These are phyloP conservation scores for Fusarium fracticaudum DNA, from an alignment of 2,329 filamentous ascomycete species.

Conservation along the genomic window DNA sequence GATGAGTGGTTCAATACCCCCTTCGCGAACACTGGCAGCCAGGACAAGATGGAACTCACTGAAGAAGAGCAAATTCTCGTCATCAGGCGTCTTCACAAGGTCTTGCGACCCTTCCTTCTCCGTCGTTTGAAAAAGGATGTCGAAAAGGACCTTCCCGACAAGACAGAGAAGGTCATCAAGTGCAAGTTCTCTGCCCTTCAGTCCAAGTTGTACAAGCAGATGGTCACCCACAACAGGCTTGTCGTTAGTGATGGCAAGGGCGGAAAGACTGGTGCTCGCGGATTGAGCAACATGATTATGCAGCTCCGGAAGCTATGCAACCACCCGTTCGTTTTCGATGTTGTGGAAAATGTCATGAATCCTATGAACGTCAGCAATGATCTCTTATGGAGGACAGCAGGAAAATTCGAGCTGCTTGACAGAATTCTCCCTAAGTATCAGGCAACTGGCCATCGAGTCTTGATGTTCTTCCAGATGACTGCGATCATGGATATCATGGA, in stretches of 20 bases:
- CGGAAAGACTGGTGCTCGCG: slow-evolving; percentile 91
- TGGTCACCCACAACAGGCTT: slow-evolving; percentile 94
- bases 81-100: slow-evolving; percentile 97
- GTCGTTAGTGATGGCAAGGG: slow-evolving; percentile 95
- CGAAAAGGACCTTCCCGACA: slow-evolving; percentile 97
- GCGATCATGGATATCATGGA: slow-evolving; percentile 99
- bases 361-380: slow-evolving; percentile 89
- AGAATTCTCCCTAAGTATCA: slow-evolving; percentile 93
- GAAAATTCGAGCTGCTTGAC: slow-evolving; percentile 97
- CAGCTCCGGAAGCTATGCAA: slow-evolving; percentile 98
- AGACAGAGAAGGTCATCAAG: slow-evolving; percentile 99
- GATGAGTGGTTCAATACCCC: slow-evolving; percentile 99
- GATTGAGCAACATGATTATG: slow-evolving; percentile 99
- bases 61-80: slow-evolving; percentile 99
- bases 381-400: slow-evolving; percentile 91
- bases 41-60: slow-evolving; percentile 98
- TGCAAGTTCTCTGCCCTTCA: slow-evolving; percentile 97
- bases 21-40: slow-evolving; percentile 96
- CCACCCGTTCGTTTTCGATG: slow-evolving; percentile 97
- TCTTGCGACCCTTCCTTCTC: slow-evolving; percentile 94
- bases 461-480: slow-evolving; percentile 99
- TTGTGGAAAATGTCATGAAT: slow-evolving; percentile 98
- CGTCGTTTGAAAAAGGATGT: slow-evolving; percentile 99
- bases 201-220: slow-evolving; percentile 94
- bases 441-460: slow-evolving; percentile 87